phyloP scores from a whole-genome alignment of 2,329 filamentous ascomycete genomes.

The Hymenoscyphus scutula region DNA sequence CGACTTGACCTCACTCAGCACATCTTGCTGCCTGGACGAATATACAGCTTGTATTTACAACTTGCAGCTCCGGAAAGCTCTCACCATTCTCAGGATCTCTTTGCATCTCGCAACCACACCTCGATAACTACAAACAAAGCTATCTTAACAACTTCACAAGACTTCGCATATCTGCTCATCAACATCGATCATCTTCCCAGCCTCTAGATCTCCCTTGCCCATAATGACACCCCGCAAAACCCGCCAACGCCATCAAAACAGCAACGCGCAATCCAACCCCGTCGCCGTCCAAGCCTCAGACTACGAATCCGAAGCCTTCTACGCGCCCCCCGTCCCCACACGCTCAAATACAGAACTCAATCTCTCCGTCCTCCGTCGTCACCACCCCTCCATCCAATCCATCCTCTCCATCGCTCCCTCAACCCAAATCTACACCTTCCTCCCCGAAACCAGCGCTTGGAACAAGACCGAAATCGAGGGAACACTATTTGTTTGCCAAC shows the following conservation, averaged over 20 bases:
- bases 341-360: constrained; percentile 84
- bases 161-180: not conserved
- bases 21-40: not conserved
- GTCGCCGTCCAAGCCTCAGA: constrained; percentile 46
- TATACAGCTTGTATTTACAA: not conserved
- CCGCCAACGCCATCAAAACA: constrained; percentile 38
- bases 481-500: constrained; percentile 81
- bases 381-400: constrained; percentile 69
- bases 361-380: constrained; percentile 75
- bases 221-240: constrained; percentile 41
- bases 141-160: not conserved
- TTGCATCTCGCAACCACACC: not conserved
- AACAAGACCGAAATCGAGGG: constrained; percentile 85
- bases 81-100: not conserved
- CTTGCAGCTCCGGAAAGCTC: not conserved
- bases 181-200: not conserved
- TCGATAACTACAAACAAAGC: not conserved
- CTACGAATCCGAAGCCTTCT: constrained; percentile 49
- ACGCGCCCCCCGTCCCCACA: constrained; percentile 41
- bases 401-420: constrained; percentile 83
- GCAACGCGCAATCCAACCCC: constrained; percentile 34
- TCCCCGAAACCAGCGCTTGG: constrained; percentile 64
- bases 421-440: constrained; percentile 82
- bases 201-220: not conserved
- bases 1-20: not conserved